Evolutionary conservation across 257 asterid genomes (phyloP), one percentile per base, ranked within the genome.

Genomic region (Gentiana straminea): DNA sequence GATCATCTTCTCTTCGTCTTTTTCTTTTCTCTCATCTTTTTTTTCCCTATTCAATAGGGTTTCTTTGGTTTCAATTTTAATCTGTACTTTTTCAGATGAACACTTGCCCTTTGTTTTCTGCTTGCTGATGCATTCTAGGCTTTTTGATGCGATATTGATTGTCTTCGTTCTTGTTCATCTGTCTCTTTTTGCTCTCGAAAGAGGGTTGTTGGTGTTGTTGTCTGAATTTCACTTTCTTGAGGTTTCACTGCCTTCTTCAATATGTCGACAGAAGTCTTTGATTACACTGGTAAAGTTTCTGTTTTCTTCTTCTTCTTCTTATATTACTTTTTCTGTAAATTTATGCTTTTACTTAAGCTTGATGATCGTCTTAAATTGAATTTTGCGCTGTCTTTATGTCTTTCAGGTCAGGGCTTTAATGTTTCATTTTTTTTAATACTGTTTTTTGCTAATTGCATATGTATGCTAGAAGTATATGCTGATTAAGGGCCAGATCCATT

Each of bases 41-140:
- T 87, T 87, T 86, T 72, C 94, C 96, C 92, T 81, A 63, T 76
- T 75, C 66, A 33, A 54, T 67, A 84, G 96, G 96, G 92, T 84
- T 82, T 64, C 65, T 71, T 70, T 32, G 13, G n/a, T 46, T 43
- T 56, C 51, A 2, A 34, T 33, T 52, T 15, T 43, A 84, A 86
- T 24, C 24, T 24, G 1, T 24, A 24, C 24, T 24, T 73, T 78
- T 51, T 60, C 68, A 36, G 2, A 51, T 65, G 44, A 58, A 55
- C 64, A 35, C 59, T 57, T 51, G 59, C 76, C 9, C 64, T 49
- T 57, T 62, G 62, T 24, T 56, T 56, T 69, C 49, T 54, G 46
- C 63, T 71, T 67, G 65, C 84, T 80, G 76, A 86, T 86, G 95
- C 86, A 76, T 64, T 72, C 72, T 61, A 51, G 51, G 64, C 68